A percentile compares a stretch with the other conserved stretches of the same genome.
Conservation (phyloP, 2,329 filamentous ascomycete species). For the Arthrocladium fulminans region DNA sequence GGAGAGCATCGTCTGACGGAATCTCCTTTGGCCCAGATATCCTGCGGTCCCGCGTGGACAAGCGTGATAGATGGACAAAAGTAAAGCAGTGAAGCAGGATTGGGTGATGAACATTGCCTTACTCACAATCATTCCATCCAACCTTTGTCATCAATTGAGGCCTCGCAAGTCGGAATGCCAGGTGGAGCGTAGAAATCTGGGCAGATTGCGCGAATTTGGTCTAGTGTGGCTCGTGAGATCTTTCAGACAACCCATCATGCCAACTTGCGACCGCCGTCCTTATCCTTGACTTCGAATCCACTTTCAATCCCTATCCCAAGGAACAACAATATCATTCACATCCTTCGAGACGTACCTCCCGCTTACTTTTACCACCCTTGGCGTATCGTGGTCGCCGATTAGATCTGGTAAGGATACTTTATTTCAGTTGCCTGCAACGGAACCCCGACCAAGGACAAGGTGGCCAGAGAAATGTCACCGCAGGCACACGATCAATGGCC, state of each 20-base stretch:
- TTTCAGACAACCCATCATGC: neutral
- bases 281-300: constrained; percentile 7
- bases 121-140: too few species aligned
- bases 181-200: too few species aligned
- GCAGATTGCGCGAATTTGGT: neutral
- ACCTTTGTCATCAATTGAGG: too few species aligned
- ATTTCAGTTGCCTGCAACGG: constrained; percentile 19
- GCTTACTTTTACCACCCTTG: neutral
- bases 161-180: too few species aligned
- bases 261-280: neutral
- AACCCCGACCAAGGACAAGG: constrained; percentile 20
- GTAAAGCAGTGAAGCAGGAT: too few species aligned
- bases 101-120: too few species aligned
- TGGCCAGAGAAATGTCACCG: constrained; percentile 22
- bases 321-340: constrained; percentile 5
- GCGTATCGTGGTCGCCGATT: neutral
- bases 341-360: neutral
- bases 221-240: neutral
- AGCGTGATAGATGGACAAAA: too few species aligned
- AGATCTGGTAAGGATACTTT: constrained; percentile 18
- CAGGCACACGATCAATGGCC: constrained; percentile 5
- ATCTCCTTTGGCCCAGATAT: neutral
- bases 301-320: constrained; percentile 4
- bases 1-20: neutral
- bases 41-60: too few species aligned